Evolutionary conservation across 495 filamentous ascomycete genomes (phyloP).

Genomic region (Massariosphaeria phaeospora): DNA sequence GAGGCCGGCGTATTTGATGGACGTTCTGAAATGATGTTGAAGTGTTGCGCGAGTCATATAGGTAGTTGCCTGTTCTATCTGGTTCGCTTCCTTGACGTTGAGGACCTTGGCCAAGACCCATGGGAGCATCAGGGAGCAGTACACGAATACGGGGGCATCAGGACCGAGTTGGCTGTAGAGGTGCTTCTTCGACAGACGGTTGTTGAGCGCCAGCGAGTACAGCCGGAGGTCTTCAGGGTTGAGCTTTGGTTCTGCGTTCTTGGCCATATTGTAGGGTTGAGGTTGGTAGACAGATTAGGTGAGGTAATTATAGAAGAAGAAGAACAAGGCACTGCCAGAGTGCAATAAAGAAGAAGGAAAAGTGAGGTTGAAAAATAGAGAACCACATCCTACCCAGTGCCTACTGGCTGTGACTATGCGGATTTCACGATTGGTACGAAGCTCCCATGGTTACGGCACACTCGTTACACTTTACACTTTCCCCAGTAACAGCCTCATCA

Average conservation of each 20-base stretch:
- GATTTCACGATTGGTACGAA: too few species aligned
- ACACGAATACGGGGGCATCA: constrained; percentile 2
- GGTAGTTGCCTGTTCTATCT: background rate
- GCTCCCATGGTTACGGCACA: too few species aligned
- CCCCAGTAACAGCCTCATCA: too few species aligned
- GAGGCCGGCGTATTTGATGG: background rate
- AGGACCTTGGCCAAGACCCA: background rate
- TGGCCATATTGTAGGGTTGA: background rate
- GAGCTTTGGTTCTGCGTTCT: constrained; percentile 4
- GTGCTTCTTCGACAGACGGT: background rate
- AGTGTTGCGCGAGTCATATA: constrained; percentile 13
- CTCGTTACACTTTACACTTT: too few species aligned
- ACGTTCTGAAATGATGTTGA: constrained; percentile 6
- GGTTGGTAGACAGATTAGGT: too few species aligned
- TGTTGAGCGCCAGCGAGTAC: constrained; percentile 13
- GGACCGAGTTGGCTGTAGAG: background rate
- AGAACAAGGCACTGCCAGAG: background rate
- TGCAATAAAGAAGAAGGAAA: background rate
- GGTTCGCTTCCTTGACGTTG: background rate
- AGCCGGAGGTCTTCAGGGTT: constrained; percentile 8
- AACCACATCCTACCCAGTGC: too few species aligned
- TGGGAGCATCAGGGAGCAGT: constrained; percentile 9
- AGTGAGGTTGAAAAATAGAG: too few species aligned
- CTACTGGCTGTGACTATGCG: too few species aligned
- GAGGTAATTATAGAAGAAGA: too few species aligned